Base-by-base conservation (phyloP, 2,329 filamentous ascomycete genomes). In the Ophiostoma populinum region DNA sequence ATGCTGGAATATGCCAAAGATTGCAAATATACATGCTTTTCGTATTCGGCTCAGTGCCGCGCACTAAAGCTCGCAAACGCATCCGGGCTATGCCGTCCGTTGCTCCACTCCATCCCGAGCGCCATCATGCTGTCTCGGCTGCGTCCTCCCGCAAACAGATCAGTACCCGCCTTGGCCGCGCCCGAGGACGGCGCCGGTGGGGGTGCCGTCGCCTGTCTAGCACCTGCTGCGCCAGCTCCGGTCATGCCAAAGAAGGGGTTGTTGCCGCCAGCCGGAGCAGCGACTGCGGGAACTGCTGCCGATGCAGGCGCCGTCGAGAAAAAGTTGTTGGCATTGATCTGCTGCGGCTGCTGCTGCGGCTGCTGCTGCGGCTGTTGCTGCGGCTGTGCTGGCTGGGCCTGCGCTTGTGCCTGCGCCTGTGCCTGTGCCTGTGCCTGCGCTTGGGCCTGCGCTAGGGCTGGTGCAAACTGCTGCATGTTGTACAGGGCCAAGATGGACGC, bases 21-120 rank as follows among this genome's bases (percentile, higher is more conserved):
- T n/a, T n/a, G n/a, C n/a, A n/a, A n/a, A n/a, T n/a, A n/a, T n/a
- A n/a, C n/a, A n/a, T n/a, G n/a, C n/a, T n/a, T n/a, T n/a, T n/a
- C n/a, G n/a, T n/a, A n/a, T n/a, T n/a, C n/a, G n/a, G n/a, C n/a
- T 48, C 51, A 55, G 47, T 67, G 64, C 44, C 67, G 59, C 35
- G 77, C 71, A 47, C 77, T 82, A 43, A 86, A 58, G 34, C 75
- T 80, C 3, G 79, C 72, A 62, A 85, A 86, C 11, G 80, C 80
- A 53, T 86, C 80, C 4, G 80, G 80, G 46, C 78, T 83, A 49
- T 85, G 79, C 27, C 80, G 61, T 8, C 80, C 80, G 46, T 75
- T 76, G 46, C 62, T 63, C 69, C 69, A 74, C 30, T 68, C 64
- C 60, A 74, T 67, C 37, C 70, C 70, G 52, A 71, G 62, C 26